A percentile compares a stretch with the other conserved stretches of the same genome.
phyloP scores from a whole-genome alignment of 2,329 filamentous ascomycete species.

The Venturia nashicola region DNA sequence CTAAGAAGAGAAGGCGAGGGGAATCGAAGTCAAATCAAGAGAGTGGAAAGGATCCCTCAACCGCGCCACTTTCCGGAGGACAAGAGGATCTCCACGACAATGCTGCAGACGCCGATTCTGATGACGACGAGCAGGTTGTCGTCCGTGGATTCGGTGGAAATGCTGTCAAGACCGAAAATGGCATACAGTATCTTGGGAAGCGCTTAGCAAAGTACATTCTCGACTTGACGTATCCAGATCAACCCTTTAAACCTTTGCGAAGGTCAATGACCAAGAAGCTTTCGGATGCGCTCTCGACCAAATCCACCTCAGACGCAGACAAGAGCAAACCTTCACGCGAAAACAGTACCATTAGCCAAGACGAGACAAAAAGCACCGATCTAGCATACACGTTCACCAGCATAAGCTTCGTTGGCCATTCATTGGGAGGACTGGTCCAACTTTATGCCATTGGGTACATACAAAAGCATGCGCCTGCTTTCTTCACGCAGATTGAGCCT shows the following conservation, averaged over 20 bases:
- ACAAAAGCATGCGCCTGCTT: conserved; percentile 84
- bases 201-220: conserved; percentile 84
- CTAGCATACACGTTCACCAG: conserved; percentile 75
- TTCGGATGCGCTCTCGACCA: conserved; percentile 33
- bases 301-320: conserved; percentile 1
- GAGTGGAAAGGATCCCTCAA: conserved; percentile 18
- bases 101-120: conserved; percentile 37
- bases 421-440: conserved; percentile 78
- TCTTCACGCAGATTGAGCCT: conserved; percentile 76
- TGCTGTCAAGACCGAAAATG: conserved; percentile 79
- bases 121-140: conserved; percentile 73
- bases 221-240: conserved; percentile 83
- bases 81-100: conserved; percentile 32
- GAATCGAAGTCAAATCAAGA: conserved; percentile 22
- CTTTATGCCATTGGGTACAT: conserved; percentile 95
- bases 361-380: conserved; percentile 27
- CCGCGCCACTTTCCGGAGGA: conserved; percentile 36
- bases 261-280: conserved; percentile 38
- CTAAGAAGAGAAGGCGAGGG: conserved; percentile 36
- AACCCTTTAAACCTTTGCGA: conserved; percentile 66
- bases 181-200: conserved; percentile 95
- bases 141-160: conserved; percentile 86
- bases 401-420: conserved; percentile 91
- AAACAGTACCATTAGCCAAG: conserved; percentile 47
- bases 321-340: conserved; percentile 40